Conservation (phyloP, 75 land plant genomes). For the Gnetum montanum region DNA sequence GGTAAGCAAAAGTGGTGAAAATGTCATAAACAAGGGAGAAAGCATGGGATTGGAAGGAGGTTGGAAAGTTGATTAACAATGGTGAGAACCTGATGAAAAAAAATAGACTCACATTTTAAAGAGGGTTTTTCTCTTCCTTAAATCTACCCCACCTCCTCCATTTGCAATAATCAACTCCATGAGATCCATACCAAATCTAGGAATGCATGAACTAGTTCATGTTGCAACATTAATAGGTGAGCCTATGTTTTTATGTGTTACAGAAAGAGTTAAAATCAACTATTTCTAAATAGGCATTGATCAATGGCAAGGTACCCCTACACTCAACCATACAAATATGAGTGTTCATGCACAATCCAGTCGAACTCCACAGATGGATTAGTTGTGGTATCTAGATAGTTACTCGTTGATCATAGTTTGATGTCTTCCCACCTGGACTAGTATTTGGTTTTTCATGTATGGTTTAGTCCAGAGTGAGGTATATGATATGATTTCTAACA, state of each 20-base stretch:
- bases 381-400: too few relatives aligned
- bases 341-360: too few relatives aligned
- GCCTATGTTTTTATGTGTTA: conserved; percentile 3
- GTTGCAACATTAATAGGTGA: conserved; percentile 24
- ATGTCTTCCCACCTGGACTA: too few relatives aligned
- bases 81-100: conserved; percentile 12
- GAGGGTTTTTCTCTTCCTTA: conserved; percentile 26
- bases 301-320: too few relatives aligned
- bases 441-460: too few relatives aligned
- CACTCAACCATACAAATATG: too few relatives aligned
- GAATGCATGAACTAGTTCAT: conserved; percentile 9
- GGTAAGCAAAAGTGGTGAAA: not conserved
- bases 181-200: not conserved
- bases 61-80: conserved; percentile 39
- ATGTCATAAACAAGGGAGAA: conserved; percentile 6
- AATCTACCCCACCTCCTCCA: not conserved
- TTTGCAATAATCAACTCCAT: not conserved
- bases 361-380: too few relatives aligned
- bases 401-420: too few relatives aligned
- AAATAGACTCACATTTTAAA: conserved; percentile 23
- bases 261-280: too few relatives aligned
- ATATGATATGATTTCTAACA: too few relatives aligned
- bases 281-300: not conserved
- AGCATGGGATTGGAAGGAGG: conserved; percentile 40
- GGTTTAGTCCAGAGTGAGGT: too few relatives aligned